Base-by-base conservation (phyloP, 805 yeast genomes). In the Pichia sporocuriosa region DNA sequence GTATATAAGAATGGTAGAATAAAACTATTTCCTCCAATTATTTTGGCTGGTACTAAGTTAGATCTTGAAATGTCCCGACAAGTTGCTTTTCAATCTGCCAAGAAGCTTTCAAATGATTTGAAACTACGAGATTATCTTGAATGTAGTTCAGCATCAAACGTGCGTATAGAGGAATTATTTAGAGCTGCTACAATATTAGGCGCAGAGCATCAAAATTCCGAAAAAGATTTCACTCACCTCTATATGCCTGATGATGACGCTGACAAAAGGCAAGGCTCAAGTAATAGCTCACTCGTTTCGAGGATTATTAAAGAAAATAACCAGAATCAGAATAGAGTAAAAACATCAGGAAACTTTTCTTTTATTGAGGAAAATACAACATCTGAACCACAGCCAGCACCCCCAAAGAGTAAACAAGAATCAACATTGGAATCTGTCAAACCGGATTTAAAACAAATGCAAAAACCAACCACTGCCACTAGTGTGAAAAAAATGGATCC, bases 151-250 rank as follows among this genome's bases (percentile, higher is more conserved):
- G 75, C 81, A 70, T 72, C 76, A 53, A 76, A 79, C 52, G 74
- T 82, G 31, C 84, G 85, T 54, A 84, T 89, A 19, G 88, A 83
- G 50, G 85, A 84, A 52, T 84, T 87, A 0, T 89, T 89, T 53
- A 67, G 75, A 13, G 17, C 9, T 2, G 55, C 56, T 3, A 46
- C 50, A 19, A 42, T 48, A 16, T 27, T 45, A 22, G 51, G 50
- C 10, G 10, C 40, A 4, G 25, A 45, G 9, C 36, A 46, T 32
- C 39, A 40, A 20, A 25, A 34, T 7, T 35, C 43, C 4, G 48
- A 48, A 4, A 32, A 45, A 10, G 47, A 52, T 34, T 19, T 37
- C 6, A 43, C 45, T 26, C 35, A 43, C 12, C n/a, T 43, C 3
- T 43, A 38, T 25, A 26, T 28, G 4, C 35, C 13, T 13, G 45